Base-by-base conservation (phyloP, 2,329 filamentous ascomycete species). In the Pseudocercospora ulei region DNA sequence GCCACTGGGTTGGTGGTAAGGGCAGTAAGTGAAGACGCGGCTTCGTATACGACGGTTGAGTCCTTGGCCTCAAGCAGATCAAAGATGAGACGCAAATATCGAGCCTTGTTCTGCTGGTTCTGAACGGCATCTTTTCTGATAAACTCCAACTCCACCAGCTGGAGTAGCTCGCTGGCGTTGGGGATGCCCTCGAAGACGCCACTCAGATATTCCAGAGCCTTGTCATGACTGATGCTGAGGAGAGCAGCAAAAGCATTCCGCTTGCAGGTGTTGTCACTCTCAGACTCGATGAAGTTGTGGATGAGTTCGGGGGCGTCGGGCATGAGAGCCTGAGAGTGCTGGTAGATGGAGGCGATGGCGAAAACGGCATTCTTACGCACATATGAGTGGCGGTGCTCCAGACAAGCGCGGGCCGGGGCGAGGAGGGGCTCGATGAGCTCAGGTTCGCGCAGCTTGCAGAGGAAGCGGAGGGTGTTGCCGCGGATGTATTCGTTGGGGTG, bases 341-440 rank as follows among this genome's bases (percentile, higher is more conserved):
- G 77, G 69, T 78, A 88, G 59, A 98, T 95, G 38, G 86, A 90
- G 8, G 90, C 78, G 46, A 98, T 76, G 16, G 90, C 90, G 63
- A 90, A 95, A 14, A 95, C 90, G 33, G 90, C 88, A 56, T 95
- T 96, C 71, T 98, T 98, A 58, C 90, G 83, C 41, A 98, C 90
- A 60, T 98, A 98, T 42, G 85, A 88, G 62, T 98, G 90, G 50
- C 90, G 79, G 64, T 98, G 87, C 62, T 95, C 87, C 46, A 98
- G 78, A 62, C 90, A 98, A 44, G 79, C 79, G 55, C 90, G 80
- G 31, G 87, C 85, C 9, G 90, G 92, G 25, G 88, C 92, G 27
- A 98, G 77, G 39, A 96, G 76, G 34, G 90, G 90, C 65, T 98
- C 90, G 52, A 98, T 87, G 48, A 98, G 78, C 66, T 98, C 90